A percentile compares a stretch with the other conserved stretches of the same genome.
Evolutionary conservation across 2,329 filamentous ascomycete genomes (phyloP).

Genomic region (Botrytis deweyae): DNA sequence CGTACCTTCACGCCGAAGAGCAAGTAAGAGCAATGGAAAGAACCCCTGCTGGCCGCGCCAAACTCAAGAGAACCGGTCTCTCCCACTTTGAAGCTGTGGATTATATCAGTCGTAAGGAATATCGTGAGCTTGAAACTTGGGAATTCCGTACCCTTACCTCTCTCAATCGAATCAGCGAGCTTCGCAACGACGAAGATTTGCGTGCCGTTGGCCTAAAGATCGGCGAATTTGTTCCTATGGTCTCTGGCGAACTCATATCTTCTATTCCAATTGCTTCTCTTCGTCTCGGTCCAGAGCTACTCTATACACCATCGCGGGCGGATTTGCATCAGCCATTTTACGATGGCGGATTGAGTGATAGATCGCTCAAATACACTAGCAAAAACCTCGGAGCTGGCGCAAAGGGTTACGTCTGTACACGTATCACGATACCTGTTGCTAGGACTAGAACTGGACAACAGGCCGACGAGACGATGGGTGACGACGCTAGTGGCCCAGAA

Average conservation of each 20-base stretch:
- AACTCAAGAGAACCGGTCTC: not conserved
- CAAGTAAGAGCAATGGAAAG: not conserved
- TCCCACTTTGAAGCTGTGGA: slow-evolving; percentile 4
- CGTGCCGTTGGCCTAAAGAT: slow-evolving; percentile 29
- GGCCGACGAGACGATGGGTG: not conserved
- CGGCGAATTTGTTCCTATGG: slow-evolving; percentile 26
- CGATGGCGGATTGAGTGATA: not conserved
- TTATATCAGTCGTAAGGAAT: slow-evolving; percentile 3
- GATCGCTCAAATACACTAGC: slow-evolving; percentile 8
- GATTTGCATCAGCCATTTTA: slow-evolving; percentile 12
- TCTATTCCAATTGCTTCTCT: slow-evolving; percentile 36
- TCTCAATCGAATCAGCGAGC: slow-evolving; percentile 32
- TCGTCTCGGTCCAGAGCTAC: slow-evolving; percentile 31
- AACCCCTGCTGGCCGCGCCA: not conserved
- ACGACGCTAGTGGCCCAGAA: not conserved
- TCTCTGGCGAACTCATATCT: slow-evolving; percentile 30
- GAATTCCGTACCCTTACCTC: slow-evolving; percentile 30
- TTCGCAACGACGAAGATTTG: slow-evolving; percentile 37
- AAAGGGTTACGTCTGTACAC: not conserved
- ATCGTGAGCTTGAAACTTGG: slow-evolving; percentile 27
- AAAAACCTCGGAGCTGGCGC: not conserved
- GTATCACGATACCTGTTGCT: not conserved
- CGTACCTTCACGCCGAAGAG: not conserved
- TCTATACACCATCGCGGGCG: not conserved
- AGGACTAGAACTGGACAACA: not conserved